These are phyloP conservation scores for Pseudonitzschia multiseries DNA, from an alignment of 108 stramenopile species.

Conservation along the genomic window DNA sequence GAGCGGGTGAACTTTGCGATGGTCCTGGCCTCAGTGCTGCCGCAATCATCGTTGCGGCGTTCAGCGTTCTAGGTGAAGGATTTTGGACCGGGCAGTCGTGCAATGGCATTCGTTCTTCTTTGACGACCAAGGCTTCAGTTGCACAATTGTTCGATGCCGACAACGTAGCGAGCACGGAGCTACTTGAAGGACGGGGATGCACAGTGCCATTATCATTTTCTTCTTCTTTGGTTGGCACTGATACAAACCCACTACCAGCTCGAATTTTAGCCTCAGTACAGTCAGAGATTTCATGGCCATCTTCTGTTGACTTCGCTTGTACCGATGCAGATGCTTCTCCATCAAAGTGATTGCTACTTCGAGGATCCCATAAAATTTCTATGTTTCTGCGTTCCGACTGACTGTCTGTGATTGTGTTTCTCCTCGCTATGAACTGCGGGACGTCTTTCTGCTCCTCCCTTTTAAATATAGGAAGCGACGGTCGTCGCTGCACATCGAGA, in stretches of 20 bases:
- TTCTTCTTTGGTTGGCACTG: not conserved
- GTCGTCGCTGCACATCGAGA: not conserved
- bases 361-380: not conserved
- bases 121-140: not conserved
- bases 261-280: too few relatives aligned
- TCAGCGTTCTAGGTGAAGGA: constrained; percentile 22
- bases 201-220: not conserved
- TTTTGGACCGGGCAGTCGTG: not conserved
- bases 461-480: not conserved
- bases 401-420: not conserved
- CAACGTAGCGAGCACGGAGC: constrained; percentile 4
- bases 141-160: not conserved
- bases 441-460: not conserved
- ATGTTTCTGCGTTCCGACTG: not conserved
- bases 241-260: not conserved
- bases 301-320: not conserved
- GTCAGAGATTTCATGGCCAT: not conserved
- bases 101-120: constrained; percentile 14
- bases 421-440: not conserved
- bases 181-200: not conserved
- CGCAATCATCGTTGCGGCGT: constrained; percentile 19
- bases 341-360: not conserved
- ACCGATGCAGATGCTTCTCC: not conserved
- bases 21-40: constrained; percentile 25
- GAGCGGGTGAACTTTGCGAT: not conserved